A percentile compares a stretch with the other conserved stretches of the same genome.
Evolutionary conservation across 345 rosid species (phyloP).

Genomic region (Eutrema heterophyllum): DNA sequence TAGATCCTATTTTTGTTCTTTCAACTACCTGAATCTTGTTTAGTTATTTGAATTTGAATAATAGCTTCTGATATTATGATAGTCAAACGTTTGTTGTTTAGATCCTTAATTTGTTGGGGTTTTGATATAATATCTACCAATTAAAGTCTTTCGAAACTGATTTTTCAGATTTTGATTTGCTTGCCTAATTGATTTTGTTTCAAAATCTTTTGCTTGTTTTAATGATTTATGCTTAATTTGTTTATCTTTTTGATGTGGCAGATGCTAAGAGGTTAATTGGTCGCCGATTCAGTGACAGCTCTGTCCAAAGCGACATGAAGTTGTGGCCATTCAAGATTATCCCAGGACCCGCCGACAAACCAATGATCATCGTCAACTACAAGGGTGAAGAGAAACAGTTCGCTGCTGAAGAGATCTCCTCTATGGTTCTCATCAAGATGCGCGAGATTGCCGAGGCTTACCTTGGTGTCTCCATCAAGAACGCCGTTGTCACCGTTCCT

Average conservation of each 20-base stretch:
- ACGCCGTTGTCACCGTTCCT: constrained; percentile 77
- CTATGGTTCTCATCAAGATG: constrained; percentile 79
- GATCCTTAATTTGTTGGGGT: not conserved
- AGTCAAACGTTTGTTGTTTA: not conserved
- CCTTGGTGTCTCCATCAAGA: constrained; percentile 60
- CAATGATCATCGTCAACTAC: constrained; percentile 59
- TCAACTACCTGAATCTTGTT: not conserved
- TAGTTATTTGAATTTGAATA: not conserved
- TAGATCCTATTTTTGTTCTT: not conserved
- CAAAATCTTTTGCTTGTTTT: not conserved
- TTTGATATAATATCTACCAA: too few relatives aligned
- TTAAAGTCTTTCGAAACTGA: too few relatives aligned
- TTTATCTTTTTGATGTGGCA: not conserved
- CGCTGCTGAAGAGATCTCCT: constrained; percentile 70
- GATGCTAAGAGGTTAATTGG: constrained; percentile 82
- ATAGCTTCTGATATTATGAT: not conserved
- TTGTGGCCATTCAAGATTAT: constrained; percentile 76
- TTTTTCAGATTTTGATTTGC: too few relatives aligned
- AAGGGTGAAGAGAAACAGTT: constrained; percentile 72
- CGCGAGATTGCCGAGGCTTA: constrained; percentile 80
- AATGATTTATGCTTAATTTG: not conserved
- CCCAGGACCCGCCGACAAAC: constrained; percentile 67
- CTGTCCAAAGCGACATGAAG: constrained; percentile 67
- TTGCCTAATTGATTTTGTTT: not conserved
- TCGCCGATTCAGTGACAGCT: constrained; percentile 53